Base-by-base conservation (phyloP, 2,329 filamentous ascomycete species). In the Paecilomyces dactylethromorphus region DNA sequence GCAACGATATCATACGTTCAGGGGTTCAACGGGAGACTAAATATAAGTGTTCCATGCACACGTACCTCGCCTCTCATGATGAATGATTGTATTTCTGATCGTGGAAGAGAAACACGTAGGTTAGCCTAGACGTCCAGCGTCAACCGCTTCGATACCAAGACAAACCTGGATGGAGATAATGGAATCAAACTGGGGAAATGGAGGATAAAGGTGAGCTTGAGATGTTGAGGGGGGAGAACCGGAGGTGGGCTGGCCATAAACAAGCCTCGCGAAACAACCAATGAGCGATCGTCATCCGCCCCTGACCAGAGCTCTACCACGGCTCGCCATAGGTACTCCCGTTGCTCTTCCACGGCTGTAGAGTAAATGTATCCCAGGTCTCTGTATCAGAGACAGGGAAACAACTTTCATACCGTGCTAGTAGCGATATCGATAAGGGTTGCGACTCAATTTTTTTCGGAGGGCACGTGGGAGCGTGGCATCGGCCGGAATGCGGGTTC, bases 31-130 rank as follows among this genome's bases (percentile, higher is more conserved):
- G 62, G 62, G 58, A 58, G 55, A 35, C 62, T 65, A 65, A 64
- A 66, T 62, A 66, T 56, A 57, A 56, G 35, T 18, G 39, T 53
- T 31, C 51, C 33, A n/a, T 54, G 54, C 57, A 21, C 45, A 61
- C 64, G 32, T 70, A 74, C 71, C 68, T 74, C 72, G 66, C 72
- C 71, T 67, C 71, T 65, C 71, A 74, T 74, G 56, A 53, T 73
- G 67, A 58, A 57, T 26, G 56, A 58, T 61, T n/a, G 26, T 49
- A 54, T 26, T 29, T 53, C 49, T 24, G 21, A 22, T 57, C 33
- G 18, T 31, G 55, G 45, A 55, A 58, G 56, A 54, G 58, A 24
- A 52, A 24, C 57, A 53, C 51, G 22, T 24, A 21, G 50, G n/a
- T 21, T 15, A 21, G 35, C 39, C 31, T 12, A 54, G 18, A 49